These are phyloP conservation scores for Colletotrichum chlorophyti DNA, from an alignment of 2,329 filamentous ascomycete genomes.

Conservation along the genomic window DNA sequence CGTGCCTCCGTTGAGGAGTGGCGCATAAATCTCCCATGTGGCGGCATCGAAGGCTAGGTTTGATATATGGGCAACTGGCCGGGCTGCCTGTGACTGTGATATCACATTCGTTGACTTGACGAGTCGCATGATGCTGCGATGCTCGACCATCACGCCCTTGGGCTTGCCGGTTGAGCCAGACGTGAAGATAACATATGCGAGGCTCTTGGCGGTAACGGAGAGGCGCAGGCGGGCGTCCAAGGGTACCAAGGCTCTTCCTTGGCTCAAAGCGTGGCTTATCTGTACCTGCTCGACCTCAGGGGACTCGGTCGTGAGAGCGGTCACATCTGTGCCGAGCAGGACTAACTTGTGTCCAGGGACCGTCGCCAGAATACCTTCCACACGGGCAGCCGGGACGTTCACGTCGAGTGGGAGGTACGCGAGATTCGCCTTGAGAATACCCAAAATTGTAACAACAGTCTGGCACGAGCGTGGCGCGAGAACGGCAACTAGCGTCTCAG, in stretches of 20 bases:
- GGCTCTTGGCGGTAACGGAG: conserved; percentile 12
- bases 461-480: conserved; percentile 32
- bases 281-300: neutral
- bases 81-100: neutral
- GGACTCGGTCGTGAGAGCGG: neutral
- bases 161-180: conserved; percentile 57
- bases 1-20: conserved; percentile 31
- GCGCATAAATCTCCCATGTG: conserved; percentile 29
- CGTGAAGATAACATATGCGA: conserved; percentile 53
- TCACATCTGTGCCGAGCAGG: neutral
- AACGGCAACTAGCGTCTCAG: conserved; percentile 30
- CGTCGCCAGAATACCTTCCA: conserved; percentile 22
- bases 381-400: conserved; percentile 18
- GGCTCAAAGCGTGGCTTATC: neutral
- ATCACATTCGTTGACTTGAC: neutral
- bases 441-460: conserved; percentile 22
- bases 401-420: conserved; percentile 31
- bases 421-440: conserved; percentile 30
- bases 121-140: conserved; percentile 26
- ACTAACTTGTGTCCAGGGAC: conserved; percentile 9
- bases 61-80: neutral
- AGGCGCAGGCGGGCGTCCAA: neutral
- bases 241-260: neutral
- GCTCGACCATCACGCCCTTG: conserved; percentile 51
- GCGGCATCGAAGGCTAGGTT: conserved; percentile 33